phyloP scores from a whole-genome alignment of 2,329 filamentous ascomycete species.

The Neofusicoccum parvum region DNA sequence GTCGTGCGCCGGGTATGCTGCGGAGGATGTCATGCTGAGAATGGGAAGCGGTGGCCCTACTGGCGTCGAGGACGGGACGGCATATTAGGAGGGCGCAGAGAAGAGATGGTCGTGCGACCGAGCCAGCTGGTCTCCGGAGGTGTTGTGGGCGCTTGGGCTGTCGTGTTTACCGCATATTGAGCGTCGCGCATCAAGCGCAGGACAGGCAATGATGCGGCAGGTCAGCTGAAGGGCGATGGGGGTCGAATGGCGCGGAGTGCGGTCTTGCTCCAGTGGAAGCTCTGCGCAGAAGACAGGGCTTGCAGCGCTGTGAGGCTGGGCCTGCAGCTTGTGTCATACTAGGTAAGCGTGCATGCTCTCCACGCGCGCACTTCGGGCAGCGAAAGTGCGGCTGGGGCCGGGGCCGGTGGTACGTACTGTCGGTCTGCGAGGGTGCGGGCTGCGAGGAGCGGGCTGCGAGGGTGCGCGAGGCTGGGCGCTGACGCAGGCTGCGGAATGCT shows the following conservation, averaged over 20 bases:
- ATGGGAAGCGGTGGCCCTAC: constrained; percentile 19
- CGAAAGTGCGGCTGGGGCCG: constrained; percentile 15
- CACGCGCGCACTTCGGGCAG: constrained; percentile 15
- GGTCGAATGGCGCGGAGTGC: constrained; percentile 21
- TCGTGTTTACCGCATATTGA: constrained; percentile 24
- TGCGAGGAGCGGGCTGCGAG: background rate
- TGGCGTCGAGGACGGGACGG: constrained; percentile 20
- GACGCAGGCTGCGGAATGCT: constrained; percentile 6
- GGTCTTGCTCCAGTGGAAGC: constrained; percentile 20
- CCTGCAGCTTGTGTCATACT: constrained; percentile 20
- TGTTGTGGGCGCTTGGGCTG: constrained; percentile 19
- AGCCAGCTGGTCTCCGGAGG: constrained; percentile 21
- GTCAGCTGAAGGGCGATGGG: constrained; percentile 22
- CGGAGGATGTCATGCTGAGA: constrained; percentile 21
- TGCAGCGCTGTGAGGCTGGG: constrained; percentile 21
- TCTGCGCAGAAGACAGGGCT: constrained; percentile 14
- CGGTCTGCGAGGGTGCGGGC: too few relatives aligned
- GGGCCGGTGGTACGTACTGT: constrained; percentile 15
- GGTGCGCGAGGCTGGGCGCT: background rate
- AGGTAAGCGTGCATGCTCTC: constrained; percentile 22
- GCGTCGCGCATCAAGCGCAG: constrained; percentile 23
- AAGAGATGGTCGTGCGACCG: constrained; percentile 22
- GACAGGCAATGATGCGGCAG: constrained; percentile 23
- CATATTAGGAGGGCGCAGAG: constrained; percentile 20
- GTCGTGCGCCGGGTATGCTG: constrained; percentile 12